Conservation (phyloP, 2,329 filamentous ascomycete species). For the Colletotrichum sp. region DNA sequence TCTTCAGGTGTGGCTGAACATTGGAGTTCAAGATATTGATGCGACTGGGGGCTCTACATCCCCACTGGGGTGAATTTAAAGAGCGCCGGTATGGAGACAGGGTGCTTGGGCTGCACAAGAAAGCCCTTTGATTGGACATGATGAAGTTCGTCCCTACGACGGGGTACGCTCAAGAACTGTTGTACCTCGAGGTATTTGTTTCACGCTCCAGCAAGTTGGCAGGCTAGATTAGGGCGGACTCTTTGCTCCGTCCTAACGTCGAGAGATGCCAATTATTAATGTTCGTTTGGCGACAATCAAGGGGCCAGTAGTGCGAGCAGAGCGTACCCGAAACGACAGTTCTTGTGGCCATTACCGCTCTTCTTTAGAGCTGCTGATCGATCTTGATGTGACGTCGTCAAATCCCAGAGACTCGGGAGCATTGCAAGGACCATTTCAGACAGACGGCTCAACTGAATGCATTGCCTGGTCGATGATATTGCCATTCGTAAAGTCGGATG, state of each 20-base stretch:
- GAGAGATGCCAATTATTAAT: not conserved
- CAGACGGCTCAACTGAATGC: not conserved
- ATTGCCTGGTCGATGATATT: not conserved
- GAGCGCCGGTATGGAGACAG: not conserved
- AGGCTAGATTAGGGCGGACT: not conserved
- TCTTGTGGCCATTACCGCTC: not conserved
- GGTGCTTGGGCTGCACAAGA: not conserved
- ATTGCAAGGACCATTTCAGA: not conserved
- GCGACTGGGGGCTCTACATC: not conserved
- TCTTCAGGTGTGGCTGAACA: not conserved
- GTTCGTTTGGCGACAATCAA: not conserved
- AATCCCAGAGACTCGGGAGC: not conserved
- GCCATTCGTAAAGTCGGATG: not conserved
- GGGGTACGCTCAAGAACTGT: not conserved
- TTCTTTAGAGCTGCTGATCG: not conserved
- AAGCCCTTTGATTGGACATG: not conserved
- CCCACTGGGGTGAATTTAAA: not conserved
- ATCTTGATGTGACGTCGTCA: slow-evolving; percentile 12
- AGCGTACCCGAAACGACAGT: not conserved
- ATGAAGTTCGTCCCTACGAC: slow-evolving; percentile 7
- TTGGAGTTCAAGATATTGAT: not conserved
- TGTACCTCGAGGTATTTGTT: slow-evolving; percentile 5
- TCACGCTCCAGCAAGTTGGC: not conserved
- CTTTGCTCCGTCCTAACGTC: slow-evolving; percentile 1
- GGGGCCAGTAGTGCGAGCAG: not conserved